Evolutionary conservation across 345 rosid genomes (phyloP).

Genomic region (Syzygium oleosum): DNA sequence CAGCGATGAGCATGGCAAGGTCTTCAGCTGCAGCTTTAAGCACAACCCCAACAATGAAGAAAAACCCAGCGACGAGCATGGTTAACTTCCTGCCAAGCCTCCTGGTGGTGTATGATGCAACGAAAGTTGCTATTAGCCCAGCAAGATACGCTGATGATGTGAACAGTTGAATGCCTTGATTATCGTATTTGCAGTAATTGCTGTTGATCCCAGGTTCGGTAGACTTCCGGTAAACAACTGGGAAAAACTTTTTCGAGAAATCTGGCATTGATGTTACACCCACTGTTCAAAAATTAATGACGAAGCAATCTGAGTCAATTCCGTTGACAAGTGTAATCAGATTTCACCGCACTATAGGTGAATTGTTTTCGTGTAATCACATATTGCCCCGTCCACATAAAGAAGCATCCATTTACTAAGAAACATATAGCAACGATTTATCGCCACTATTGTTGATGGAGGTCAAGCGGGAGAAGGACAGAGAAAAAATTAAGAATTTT

Average conservation of each 20-base stretch:
- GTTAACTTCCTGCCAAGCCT: constrained; percentile 64
- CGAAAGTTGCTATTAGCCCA: constrained; percentile 79
- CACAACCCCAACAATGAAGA: constrained; percentile 65
- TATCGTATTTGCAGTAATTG: constrained; percentile 92
- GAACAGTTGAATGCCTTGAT: constrained; percentile 81
- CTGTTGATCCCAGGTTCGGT: constrained; percentile 14
- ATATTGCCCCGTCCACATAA: neutral
- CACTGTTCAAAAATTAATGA: constrained; percentile 27
- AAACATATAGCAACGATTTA: too few relatives aligned
- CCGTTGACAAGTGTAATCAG: neutral
- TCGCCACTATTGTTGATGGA: neutral
- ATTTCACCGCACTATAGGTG: neutral
- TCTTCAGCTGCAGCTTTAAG: constrained; percentile 74
- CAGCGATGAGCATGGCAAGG: constrained; percentile 85
- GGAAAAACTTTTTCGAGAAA: constrained; percentile 76
- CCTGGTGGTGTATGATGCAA: constrained; percentile 91
- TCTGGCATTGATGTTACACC: constrained; percentile 90
- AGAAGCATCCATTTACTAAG: neutral
- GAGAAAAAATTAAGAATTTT: neutral
- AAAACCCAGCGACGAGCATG: constrained; percentile 87
- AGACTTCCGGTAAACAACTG: constrained; percentile 45
- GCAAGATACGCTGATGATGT: constrained; percentile 92
- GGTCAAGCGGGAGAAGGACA: neutral
- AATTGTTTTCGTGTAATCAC: neutral
- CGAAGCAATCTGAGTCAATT: neutral